Base-by-base conservation (phyloP, 2,329 filamentous ascomycete genomes). In the Fusarium compactum region DNA sequence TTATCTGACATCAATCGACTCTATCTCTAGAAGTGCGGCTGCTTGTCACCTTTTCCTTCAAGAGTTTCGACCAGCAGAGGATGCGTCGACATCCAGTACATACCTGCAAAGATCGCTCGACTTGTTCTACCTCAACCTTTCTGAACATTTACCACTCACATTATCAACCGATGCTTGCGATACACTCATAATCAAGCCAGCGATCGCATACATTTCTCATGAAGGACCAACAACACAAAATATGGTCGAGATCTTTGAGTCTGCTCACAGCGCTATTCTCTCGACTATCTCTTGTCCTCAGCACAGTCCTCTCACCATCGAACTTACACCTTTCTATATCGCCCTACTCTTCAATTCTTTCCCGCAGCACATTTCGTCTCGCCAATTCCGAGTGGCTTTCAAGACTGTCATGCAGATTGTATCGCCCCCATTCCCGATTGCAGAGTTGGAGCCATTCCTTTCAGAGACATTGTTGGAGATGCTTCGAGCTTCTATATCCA, bases 381-480 rank as follows among this genome's bases (percentile, higher is more conserved):
- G 94, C 18, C 95, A 98, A 78, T 97, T 98, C 83, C 89, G 94
- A 30, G 85, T 97, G 12, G 95, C 94, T 14, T 95, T 97, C 84
- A 93, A 91, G 78, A 95, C 93, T 3, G 84, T 97, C 47, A 89
- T 97, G 79, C 91, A 92, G 74, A 91, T 97, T 63, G 90, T 94
- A 14, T 91, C 92, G 5, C 93, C 94, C 5, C 95, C 94, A 0
- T 94, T 92, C 40, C 87, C 89, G 3, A 86, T 97, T 43, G 89
- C 92, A 34, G 89, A 88, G 48, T 86, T 86, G 8, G 91, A 96
- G 68, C 93, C 93, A 1, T 86, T 92, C 61, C 86, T 97, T n/a
- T 90, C 93, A 4, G 92, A 95, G 67, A 91, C 90, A 2, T 82
- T 97, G 2, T 84, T 97, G 15, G 94, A 98, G 76, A 90, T 97